Conservation (phyloP, 805 yeast species). For the Starmerella tilneyi region DNA sequence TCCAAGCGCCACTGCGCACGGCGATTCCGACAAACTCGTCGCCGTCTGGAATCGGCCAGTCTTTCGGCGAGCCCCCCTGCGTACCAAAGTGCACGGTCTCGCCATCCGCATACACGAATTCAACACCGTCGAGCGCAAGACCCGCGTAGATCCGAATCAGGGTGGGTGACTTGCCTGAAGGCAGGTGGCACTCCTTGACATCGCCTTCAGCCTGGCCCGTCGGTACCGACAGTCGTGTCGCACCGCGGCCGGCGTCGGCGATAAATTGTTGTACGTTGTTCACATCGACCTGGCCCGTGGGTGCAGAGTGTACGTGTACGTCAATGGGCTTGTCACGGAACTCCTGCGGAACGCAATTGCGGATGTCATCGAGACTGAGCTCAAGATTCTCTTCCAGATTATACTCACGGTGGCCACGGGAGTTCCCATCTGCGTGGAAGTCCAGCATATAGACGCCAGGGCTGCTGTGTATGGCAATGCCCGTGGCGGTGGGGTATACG, state of each 20-base stretch:
- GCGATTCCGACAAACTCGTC: conserved; percentile 53
- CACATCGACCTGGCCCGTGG: conserved; percentile 43
- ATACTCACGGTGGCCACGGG: conserved; percentile 51
- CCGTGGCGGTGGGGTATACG: conserved; percentile 39
- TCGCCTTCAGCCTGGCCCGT: conserved; percentile 24
- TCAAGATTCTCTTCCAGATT: conserved; percentile 50
- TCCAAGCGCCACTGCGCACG: conserved; percentile 74
- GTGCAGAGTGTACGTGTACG: conserved; percentile 23
- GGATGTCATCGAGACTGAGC: conserved; percentile 42
- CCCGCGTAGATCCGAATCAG: conserved; percentile 63
- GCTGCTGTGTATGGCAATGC: conserved; percentile 41
- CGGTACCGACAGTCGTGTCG: conserved; percentile 8
- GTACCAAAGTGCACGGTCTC: conserved; percentile 31
- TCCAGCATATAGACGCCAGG: conserved; percentile 72
- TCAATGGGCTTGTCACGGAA: conserved; percentile 35
- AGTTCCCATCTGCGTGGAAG: conserved; percentile 46
- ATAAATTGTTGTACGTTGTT: conserved; percentile 38
- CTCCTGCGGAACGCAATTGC: conserved; percentile 32
- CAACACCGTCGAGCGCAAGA: conserved; percentile 70
- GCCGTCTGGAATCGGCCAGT: conserved; percentile 43
- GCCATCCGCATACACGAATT: conserved; percentile 36
- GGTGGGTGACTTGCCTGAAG: conserved; percentile 13
- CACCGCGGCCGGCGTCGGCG: conserved; percentile 7
- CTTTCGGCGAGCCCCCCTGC: conserved; percentile 36
- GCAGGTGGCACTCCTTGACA: conserved; percentile 15